phyloP scores from a whole-genome alignment of 192 early-diverging fungal genomes.

The Rhizophlyctis rosea region DNA sequence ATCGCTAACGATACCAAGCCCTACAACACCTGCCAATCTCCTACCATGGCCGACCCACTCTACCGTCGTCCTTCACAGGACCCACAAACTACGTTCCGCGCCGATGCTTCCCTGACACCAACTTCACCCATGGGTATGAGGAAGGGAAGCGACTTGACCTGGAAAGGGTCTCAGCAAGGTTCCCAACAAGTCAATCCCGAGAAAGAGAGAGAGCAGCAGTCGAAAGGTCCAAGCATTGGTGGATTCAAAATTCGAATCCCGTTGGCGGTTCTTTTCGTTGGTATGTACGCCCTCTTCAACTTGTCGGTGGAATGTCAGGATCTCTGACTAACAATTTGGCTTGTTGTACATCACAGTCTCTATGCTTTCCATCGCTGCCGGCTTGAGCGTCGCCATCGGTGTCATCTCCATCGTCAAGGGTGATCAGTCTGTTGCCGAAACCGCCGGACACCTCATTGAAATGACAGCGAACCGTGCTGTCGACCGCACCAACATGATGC shows the following conservation, averaged over 20 bases:
- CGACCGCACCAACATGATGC: background rate
- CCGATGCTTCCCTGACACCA: no score
- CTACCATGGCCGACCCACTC: no score
- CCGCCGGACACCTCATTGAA: background rate
- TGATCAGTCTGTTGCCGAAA: background rate
- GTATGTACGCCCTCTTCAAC: background rate
- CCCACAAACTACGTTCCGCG: no score
- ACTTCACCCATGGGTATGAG: no score
- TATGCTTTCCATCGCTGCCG: background rate
- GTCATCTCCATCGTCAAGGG: slow-evolving; percentile 10
- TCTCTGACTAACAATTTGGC: background rate
- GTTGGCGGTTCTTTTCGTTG: background rate
- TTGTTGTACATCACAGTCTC: background rate
- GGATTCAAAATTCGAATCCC: slow-evolving; percentile 3
- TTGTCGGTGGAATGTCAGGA: background rate
- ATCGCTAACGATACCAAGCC: no score
- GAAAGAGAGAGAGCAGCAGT: no score
- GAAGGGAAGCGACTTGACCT: no score
- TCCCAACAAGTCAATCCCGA: no score
- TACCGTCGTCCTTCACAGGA: no score
- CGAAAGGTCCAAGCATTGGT: no score
- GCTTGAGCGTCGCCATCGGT: slow-evolving; percentile 4
- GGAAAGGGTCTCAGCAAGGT: no score
- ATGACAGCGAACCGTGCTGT: slow-evolving; percentile 3
- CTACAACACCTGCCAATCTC: no score